Evolutionary conservation across 352 stramenopile species (phyloP).

Genomic region (Phytopythium oedochilum): DNA sequence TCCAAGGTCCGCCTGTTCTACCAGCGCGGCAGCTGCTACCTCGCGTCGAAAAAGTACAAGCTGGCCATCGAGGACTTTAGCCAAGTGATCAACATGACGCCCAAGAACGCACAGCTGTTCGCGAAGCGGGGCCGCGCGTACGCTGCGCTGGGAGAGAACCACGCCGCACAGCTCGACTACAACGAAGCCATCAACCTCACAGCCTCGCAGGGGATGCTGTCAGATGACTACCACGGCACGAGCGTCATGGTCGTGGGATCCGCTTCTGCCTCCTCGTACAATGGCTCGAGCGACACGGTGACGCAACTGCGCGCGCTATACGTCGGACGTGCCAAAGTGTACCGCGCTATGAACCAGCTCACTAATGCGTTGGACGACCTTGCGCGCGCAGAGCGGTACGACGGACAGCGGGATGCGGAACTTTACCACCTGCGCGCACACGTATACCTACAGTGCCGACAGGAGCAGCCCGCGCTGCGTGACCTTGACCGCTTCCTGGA

Average conservation of each 20-base stretch:
- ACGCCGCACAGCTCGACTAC: conserved; percentile 60
- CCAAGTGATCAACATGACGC: conserved; percentile 58
- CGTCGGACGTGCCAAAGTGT: conserved; percentile 49
- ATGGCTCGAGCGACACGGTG: conserved; percentile 11
- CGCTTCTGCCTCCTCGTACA: neutral
- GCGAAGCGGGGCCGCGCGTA: conserved; percentile 60
- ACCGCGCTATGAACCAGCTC: conserved; percentile 50
- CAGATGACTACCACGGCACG: conserved; percentile 10
- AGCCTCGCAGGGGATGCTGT: conserved; percentile 25
- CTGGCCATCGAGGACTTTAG: conserved; percentile 72
- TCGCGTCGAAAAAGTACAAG: conserved; percentile 49
- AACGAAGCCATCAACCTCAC: conserved; percentile 53
- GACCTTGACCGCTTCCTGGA: conserved; percentile 72
- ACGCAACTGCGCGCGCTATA: conserved; percentile 41
- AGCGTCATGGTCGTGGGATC: conserved; percentile 15
- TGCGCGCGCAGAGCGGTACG: conserved; percentile 28
- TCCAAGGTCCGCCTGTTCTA: conserved; percentile 54
- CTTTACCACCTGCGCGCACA: conserved; percentile 58
- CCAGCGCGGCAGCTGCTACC: conserved; percentile 54
- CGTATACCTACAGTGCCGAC: conserved; percentile 40
- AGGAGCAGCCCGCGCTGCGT: conserved; percentile 36
- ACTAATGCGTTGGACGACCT: conserved; percentile 51
- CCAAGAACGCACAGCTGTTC: conserved; percentile 61
- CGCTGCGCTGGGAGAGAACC: conserved; percentile 43
- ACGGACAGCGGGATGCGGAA: conserved; percentile 47